Evolutionary conservation across 257 asterid genomes (phyloP), one percentile per base, ranked within the genome.

Genomic region (Eustoma russellianum): DNA sequence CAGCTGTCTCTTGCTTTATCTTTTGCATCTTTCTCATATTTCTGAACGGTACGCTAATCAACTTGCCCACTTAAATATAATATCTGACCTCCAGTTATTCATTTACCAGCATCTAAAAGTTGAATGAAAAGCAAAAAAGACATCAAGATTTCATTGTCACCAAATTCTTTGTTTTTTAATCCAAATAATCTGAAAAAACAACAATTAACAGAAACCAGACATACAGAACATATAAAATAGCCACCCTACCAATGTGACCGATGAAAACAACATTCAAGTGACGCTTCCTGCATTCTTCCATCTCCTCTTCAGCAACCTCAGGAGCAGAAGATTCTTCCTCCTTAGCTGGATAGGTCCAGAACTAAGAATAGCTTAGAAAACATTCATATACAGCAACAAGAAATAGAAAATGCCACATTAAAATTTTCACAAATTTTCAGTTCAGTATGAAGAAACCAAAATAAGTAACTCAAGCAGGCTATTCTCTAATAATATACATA

Each of bases 1-100:
- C 99, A 92, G 72, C 97, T 92, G 80, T 88, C 99, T 66, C 99
- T 78, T 62, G 93, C 85, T 62, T 88, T 92, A 8, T 92, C 95
- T 68, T 92, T 92, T 50, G 99, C 99, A 68, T 88, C 97, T 80
- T 88, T 92, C 71, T 92, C 99, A 62, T 88, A 92, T 60, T 92
- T 92, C 66, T 88, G 99, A 67, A 92, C 88, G 3, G 99, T 92
- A 0, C 97, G 91, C 41, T 92, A 93, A 70, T 92, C 99, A 57
- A 88, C 97, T 69, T 92, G 95, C 61, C 99, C 99, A 71, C 99
- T 88, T 35, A 92, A 89, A 51, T 77, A 81, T 48, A 92, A 70
- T 56, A 79, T 92, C 64, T 92, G 97, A 34, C 99, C 99, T 43
- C 99, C 99, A 59, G 76, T 78, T 52, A 97, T 92, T 47, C 97